Evolutionary conservation across 208 protist species (phyloP).

Genomic region (Balamuthia mandrillaris): DNA sequence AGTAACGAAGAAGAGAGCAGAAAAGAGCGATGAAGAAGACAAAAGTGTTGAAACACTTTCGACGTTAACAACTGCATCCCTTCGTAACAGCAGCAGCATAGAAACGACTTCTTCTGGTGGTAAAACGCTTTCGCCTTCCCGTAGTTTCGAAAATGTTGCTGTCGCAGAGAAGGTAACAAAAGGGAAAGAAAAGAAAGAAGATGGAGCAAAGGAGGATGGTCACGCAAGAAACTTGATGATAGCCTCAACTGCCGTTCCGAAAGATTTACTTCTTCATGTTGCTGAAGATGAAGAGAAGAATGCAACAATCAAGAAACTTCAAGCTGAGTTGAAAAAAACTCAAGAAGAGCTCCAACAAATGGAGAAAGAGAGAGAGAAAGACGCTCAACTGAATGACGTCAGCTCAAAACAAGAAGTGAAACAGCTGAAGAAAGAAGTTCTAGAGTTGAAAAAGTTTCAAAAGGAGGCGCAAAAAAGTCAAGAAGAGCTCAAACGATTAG

Average conservation of each 20-base stretch:
- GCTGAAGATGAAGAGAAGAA: neutral
- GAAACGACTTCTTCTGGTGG: neutral
- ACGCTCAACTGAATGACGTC: neutral
- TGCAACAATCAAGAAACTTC: neutral
- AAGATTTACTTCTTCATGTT: too few species aligned
- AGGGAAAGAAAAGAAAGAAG: too few species aligned
- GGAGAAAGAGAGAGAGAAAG: neutral
- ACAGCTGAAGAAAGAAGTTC: slow-evolving; percentile 6
- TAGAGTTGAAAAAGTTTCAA: neutral
- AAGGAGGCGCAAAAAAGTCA: too few species aligned
- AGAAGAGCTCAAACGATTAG: too few species aligned
- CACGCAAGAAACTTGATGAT: neutral
- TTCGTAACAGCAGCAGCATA: neutral
- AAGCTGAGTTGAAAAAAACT: neutral
- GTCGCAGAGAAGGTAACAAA: too few species aligned
- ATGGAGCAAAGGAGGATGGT: neutral
- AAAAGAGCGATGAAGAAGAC: neutral
- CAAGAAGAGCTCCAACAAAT: neutral
- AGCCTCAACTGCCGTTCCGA: neutral
- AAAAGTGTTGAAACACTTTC: neutral
- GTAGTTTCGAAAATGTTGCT: too few species aligned
- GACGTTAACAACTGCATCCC: neutral
- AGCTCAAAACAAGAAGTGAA: neutral
- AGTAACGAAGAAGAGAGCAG: neutral
- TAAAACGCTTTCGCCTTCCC: too few species aligned